Percentiles rank a stretch among this genome's conserved stretches.
These are phyloP conservation scores for Austroboletus niveus DNA, from an alignment of 1,284 basidiomycete genomes.

Conservation along the genomic window DNA sequence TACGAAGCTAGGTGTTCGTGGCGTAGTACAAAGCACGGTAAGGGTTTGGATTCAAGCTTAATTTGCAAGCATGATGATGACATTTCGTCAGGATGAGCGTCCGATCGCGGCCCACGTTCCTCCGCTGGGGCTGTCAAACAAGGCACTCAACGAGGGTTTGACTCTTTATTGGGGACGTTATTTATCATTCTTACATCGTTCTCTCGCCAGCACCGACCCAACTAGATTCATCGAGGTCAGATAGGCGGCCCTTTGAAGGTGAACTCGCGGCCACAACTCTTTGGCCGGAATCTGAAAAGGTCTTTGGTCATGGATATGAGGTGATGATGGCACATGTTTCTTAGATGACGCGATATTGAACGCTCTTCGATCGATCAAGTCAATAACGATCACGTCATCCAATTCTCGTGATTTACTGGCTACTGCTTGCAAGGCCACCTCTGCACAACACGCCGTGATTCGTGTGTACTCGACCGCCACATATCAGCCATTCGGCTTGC, in stretches of 20 bases:
- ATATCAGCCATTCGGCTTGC: constrained; percentile 69
- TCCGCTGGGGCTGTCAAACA: constrained; percentile 76
- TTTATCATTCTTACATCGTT: not conserved
- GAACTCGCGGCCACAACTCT: constrained; percentile 83
- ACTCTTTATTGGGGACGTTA: not conserved
- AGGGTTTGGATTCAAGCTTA: not conserved
- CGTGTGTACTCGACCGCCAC: constrained; percentile 76
- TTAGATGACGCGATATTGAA: constrained; percentile 6
- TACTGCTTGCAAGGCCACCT: constrained; percentile 88
- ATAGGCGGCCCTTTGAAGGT: constrained; percentile 76
- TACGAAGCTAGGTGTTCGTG: constrained; percentile 47
- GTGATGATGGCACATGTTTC: constrained; percentile 38
- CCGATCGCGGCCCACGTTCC: constrained; percentile 69
- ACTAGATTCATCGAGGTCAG: constrained; percentile 11
- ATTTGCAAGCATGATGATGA: constrained; percentile 9
- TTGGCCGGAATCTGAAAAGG: constrained; percentile 97
- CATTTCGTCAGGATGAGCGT: constrained; percentile 26
- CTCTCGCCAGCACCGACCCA: constrained; percentile 17
- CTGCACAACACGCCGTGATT: constrained; percentile 85
- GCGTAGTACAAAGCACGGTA: constrained; percentile 48
- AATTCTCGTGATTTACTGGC: constrained; percentile 74
- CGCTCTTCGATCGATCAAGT: constrained; percentile 41
- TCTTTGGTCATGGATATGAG: constrained; percentile 98
- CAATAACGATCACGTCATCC: constrained; percentile 76
- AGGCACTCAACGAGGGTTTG: constrained; percentile 58